phyloP scores from a whole-genome alignment of 2,329 filamentous ascomycete genomes.

The Calonectria multiphialidica region DNA sequence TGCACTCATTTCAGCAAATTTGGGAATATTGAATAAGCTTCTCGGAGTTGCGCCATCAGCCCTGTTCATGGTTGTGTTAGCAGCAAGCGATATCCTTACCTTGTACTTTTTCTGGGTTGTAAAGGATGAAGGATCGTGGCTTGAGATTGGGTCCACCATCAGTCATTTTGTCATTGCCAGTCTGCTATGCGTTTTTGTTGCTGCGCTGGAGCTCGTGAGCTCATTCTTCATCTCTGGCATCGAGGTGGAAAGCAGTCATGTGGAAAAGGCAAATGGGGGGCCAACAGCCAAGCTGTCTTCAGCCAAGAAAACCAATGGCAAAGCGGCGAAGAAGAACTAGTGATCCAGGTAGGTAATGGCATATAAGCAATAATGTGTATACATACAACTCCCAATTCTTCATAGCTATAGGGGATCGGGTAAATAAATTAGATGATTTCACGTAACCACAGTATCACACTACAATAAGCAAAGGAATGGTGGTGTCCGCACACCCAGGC shows the following conservation, averaged over 20 bases:
- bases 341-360: slow-evolving; percentile 26
- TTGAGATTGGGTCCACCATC: slow-evolving; percentile 97
- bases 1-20: slow-evolving; percentile 88
- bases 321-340: slow-evolving; percentile 26
- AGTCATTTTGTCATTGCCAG: slow-evolving; percentile 96
- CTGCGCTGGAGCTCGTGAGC: slow-evolving; percentile 86
- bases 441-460: not conserved
- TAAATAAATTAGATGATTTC: not conserved
- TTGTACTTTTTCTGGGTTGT: slow-evolving; percentile 99
- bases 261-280: slow-evolving; percentile 7
- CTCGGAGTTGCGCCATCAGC: slow-evolving; percentile 88
- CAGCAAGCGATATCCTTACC: slow-evolving; percentile 89
- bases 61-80: slow-evolving; percentile 95
- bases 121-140: slow-evolving; percentile 94
- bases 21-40: slow-evolving; percentile 90
- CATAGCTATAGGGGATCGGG: not conserved
- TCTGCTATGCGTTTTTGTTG: slow-evolving; percentile 89
- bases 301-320: slow-evolving; percentile 28
- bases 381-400: not conserved
- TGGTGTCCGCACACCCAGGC: not conserved
- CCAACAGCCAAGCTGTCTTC: not conserved
- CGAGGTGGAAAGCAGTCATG: slow-evolving; percentile 64
- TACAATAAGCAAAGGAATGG: not conserved
- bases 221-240: slow-evolving; percentile 86
- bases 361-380: slow-evolving; percentile 7